Evolutionary conservation across 306 rosid genomes (phyloP).

Genomic region (barrel medic (Medicago truncatula)): DNA sequence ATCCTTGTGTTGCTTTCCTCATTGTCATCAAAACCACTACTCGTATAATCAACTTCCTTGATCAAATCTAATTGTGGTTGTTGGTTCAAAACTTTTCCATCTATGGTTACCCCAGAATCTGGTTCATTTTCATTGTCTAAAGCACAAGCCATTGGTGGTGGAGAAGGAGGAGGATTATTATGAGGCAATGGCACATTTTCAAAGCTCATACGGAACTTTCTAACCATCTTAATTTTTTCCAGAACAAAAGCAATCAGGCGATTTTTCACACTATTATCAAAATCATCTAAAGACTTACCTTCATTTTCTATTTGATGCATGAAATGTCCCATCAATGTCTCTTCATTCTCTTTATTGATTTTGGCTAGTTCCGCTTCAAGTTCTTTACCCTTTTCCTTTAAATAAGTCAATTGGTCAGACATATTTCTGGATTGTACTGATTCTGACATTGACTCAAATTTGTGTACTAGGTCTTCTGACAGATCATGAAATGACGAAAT

Average conservation of each 20-base stretch:
- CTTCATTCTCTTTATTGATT: neutral
- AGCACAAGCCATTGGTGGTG: neutral
- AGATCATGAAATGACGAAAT: constrained; percentile 21
- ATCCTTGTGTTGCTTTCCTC: no score
- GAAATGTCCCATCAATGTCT: neutral
- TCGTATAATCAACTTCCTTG: neutral
- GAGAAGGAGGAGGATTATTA: neutral
- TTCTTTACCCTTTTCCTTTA: neutral
- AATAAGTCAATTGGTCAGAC: neutral
- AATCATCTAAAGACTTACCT: constrained; percentile 16
- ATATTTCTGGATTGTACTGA: neutral
- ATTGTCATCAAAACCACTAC: neutral
- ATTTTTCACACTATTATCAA: neutral
- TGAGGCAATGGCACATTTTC: neutral
- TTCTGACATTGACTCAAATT: neutral
- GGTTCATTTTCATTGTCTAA: neutral
- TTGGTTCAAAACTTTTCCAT: neutral
- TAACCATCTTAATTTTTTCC: neutral
- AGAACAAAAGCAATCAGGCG: constrained; percentile 11
- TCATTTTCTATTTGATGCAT: constrained; percentile 14
- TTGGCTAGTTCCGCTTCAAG: neutral
- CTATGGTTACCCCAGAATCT: neutral
- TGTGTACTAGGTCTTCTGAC: neutral
- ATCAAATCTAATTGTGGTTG: neutral
- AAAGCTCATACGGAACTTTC: neutral